Conservation (phyloP, 306 rosid species). For the Mimosa bimucronata region DNA sequence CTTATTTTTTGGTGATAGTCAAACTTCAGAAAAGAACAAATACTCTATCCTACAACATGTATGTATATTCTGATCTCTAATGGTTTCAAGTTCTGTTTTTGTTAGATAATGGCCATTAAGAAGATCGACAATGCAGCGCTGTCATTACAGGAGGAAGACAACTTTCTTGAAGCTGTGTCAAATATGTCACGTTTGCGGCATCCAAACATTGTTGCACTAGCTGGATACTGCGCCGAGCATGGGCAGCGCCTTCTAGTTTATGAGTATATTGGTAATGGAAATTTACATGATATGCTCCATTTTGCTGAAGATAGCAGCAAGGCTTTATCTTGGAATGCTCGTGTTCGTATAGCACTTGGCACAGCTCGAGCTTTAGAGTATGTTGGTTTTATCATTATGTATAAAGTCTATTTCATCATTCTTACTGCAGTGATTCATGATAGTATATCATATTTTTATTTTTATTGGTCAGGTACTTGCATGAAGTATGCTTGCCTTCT, state of each 20-base stretch:
- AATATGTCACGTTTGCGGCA: conserved; percentile 94
- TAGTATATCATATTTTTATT: conserved; percentile 18
- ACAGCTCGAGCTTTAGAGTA: conserved; percentile 99
- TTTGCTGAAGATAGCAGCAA: conserved; percentile 78
- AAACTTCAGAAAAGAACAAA: background rate
- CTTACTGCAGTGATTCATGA: background rate
- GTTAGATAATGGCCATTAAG: conserved; percentile 84
- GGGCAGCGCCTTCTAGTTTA: conserved; percentile 95
- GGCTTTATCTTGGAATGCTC: conserved; percentile 89
- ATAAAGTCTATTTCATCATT: background rate
- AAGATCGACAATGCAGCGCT: conserved; percentile 95
- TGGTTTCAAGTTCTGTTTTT: conserved; percentile 16
- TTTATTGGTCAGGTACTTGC: conserved; percentile 82
- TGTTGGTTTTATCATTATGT: conserved; percentile 38
- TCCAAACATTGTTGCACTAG: conserved; percentile 84
- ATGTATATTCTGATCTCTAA: conserved; percentile 17
- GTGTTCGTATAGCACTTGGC: conserved; percentile 97
- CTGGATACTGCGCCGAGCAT: conserved; percentile 90
- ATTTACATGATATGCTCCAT: conserved; percentile 92
- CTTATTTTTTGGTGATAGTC: conserved; percentile 5
- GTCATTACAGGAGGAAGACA: conserved; percentile 95
- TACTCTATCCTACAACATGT: background rate
- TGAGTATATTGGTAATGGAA: conserved; percentile 78
- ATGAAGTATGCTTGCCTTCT: conserved; percentile 95
- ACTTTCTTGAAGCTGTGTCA: conserved; percentile 90